Percentiles rank a stretch among this genome's conserved stretches.
Evolutionary conservation across 2,329 filamentous ascomycete genomes (phyloP).

Genomic region (Diaporthe vexans): DNA sequence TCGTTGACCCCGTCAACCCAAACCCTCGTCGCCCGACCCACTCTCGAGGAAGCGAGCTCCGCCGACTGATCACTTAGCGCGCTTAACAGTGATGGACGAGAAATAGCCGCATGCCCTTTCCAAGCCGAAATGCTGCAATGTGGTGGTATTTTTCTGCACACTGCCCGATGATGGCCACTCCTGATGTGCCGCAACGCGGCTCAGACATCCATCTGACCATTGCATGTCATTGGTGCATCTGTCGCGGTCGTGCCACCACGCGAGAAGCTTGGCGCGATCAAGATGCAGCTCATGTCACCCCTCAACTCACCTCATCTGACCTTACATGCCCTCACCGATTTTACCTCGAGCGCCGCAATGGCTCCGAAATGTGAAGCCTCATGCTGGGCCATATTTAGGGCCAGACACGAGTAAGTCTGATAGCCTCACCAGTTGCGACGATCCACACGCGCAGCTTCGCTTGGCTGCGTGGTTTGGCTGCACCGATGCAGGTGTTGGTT

Average conservation of each 20-base stretch:
- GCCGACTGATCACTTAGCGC: neutral
- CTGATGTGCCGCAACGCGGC: too few relatives aligned
- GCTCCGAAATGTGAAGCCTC: neutral
- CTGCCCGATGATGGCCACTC: neutral
- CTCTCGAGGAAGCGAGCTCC: too few relatives aligned
- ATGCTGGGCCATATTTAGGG: neutral
- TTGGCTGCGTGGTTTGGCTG: slow-evolving; percentile 17
- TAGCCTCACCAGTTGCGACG: neutral
- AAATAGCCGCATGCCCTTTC: neutral
- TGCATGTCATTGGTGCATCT: slow-evolving; percentile 2
- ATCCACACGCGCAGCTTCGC: neutral
- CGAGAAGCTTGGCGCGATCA: slow-evolving; percentile 19
- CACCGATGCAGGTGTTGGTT: slow-evolving; percentile 27
- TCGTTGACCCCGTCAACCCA: neutral
- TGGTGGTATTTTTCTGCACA: neutral
- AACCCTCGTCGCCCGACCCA: neutral
- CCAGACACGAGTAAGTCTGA: neutral
- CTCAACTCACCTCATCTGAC: neutral
- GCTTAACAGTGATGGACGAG: neutral
- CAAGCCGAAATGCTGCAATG: neutral
- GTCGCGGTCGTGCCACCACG: neutral
- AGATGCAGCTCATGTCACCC: neutral
- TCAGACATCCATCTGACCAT: neutral
- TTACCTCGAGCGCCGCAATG: neutral
- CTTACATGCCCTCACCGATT: neutral